phyloP scores from a whole-genome alignment of 78 protist species.

The Dictyostelium capitatum region DNA sequence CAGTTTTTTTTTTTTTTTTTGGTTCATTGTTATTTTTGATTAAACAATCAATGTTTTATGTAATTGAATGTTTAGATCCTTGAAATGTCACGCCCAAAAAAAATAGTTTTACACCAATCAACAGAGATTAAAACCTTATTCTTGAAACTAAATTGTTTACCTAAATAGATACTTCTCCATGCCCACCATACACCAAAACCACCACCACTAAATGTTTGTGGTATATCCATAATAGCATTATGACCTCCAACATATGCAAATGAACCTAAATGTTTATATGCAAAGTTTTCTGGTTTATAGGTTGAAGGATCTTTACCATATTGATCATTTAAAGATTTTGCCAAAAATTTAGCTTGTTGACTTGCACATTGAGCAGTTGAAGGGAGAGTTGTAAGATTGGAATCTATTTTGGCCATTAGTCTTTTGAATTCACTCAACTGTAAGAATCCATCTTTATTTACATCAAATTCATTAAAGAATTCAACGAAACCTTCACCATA shows the following conservation, averaged over 20 bases:
- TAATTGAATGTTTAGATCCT: conserved; percentile 9
- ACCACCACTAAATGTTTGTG: conserved; percentile 40
- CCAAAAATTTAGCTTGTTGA: conserved; percentile 71
- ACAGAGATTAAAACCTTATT: conserved; percentile 51
- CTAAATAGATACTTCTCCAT: conserved; percentile 59
- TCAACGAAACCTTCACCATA: conserved; percentile 17
- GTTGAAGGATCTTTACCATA: background rate
- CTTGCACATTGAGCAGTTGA: conserved; percentile 84
- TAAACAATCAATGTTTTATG: too few relatives aligned
- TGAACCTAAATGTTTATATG: conserved; percentile 70
- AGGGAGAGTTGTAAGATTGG: conserved; percentile 75
- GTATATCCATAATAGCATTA: conserved; percentile 73
- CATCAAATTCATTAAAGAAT: conserved; percentile 59
- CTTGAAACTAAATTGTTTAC: conserved; percentile 56
- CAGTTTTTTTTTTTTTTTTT: too few relatives aligned
- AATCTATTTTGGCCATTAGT: conserved; percentile 55
- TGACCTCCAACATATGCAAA: conserved; percentile 77
- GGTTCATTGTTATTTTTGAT: too few relatives aligned
- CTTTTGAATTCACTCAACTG: conserved; percentile 73
- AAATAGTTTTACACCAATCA: conserved; percentile 48
- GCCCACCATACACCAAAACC: conserved; percentile 79
- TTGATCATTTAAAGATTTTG: conserved; percentile 35
- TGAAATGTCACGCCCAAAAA: conserved; percentile 79
- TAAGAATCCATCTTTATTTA: conserved; percentile 53
- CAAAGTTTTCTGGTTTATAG: conserved; percentile 17